phyloP scores from a whole-genome alignment of 2,329 filamentous ascomycete species.

The Stachybotrys elegans region DNA sequence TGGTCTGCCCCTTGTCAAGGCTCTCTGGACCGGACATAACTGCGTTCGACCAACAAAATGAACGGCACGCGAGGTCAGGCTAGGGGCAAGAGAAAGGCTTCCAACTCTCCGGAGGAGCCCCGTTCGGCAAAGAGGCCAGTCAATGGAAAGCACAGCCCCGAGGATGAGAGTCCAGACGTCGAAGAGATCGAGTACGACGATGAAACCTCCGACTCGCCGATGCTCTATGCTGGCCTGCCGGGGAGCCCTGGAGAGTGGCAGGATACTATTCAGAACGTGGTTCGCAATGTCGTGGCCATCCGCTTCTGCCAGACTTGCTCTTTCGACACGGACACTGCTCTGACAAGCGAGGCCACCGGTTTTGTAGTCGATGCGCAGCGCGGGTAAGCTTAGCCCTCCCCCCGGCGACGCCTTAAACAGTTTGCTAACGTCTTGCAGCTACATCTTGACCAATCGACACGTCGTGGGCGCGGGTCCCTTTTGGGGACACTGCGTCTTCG shows the following conservation, averaged over 20 bases:
- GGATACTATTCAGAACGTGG: conserved; percentile 87
- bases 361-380: conserved; percentile 95
- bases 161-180: conserved; percentile 44
- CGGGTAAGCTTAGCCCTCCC: conserved; percentile 49
- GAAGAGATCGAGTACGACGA: conserved; percentile 30
- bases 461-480: conserved; percentile 94
- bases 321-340: conserved; percentile 93
- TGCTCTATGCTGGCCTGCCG: conserved; percentile 31
- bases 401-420: not conserved
- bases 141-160: conserved; percentile 45
- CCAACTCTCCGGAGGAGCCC: conserved; percentile 32
- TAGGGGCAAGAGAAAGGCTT: conserved; percentile 49
- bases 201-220: conserved; percentile 33
- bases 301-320: conserved; percentile 97
- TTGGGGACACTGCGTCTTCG: conserved; percentile 97
- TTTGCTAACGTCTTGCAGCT: conserved; percentile 32
- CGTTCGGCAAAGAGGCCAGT: conserved; percentile 29
- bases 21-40: too few relatives aligned
- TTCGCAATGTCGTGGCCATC: conserved; percentile 95
- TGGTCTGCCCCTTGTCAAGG: too few relatives aligned
- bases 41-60: conserved; percentile 27
- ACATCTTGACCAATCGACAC: conserved; percentile 84
- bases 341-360: conserved; percentile 92
- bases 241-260: conserved; percentile 70
- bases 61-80: conserved; percentile 35